Percentiles rank a stretch among this genome's conserved stretches.
These are phyloP conservation scores for Saturnispora silvae DNA, from an alignment of 805 yeast genomes.

Conservation along the genomic window DNA sequence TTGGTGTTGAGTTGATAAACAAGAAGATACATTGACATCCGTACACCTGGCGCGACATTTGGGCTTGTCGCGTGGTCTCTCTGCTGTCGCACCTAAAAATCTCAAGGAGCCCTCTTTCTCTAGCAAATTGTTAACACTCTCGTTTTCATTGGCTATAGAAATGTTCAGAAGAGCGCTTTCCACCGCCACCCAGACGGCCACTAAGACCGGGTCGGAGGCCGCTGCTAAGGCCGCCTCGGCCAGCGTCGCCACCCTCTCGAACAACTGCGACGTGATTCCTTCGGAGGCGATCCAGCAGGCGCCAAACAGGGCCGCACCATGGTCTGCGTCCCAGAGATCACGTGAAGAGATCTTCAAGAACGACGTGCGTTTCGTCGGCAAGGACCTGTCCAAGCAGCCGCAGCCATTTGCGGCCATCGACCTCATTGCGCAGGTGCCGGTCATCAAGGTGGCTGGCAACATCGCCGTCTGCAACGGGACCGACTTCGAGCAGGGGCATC, in stretches of 20 bases:
- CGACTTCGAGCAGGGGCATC: constrained; percentile 73
- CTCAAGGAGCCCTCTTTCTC: neutral
- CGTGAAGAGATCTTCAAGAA: constrained; percentile 43
- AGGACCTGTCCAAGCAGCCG: constrained; percentile 60
- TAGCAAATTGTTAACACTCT: neutral
- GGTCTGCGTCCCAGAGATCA: constrained; percentile 63
- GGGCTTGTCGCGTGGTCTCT: neutral
- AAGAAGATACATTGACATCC: constrained; percentile 11
- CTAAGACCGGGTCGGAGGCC: constrained; percentile 5
- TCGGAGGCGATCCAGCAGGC: constrained; percentile 38
- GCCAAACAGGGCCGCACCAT: constrained; percentile 59
- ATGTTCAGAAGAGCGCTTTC: constrained; percentile 11
- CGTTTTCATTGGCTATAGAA: neutral
- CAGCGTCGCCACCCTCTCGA: constrained; percentile 6
- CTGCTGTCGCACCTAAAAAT: no score
- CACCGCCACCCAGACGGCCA: constrained; percentile 11
- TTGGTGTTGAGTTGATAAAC: neutral
- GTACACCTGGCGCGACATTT: neutral
- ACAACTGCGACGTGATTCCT: constrained; percentile 14
- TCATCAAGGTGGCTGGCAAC: constrained; percentile 45
- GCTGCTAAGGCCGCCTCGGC: constrained; percentile 8
- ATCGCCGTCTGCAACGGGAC: constrained; percentile 81
- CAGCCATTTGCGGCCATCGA: constrained; percentile 79
- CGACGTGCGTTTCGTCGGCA: constrained; percentile 62
- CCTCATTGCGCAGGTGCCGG: constrained; percentile 64